These are phyloP conservation scores for Cyberlindnera suaveolens DNA, from an alignment of 805 yeast species.

Conservation along the genomic window DNA sequence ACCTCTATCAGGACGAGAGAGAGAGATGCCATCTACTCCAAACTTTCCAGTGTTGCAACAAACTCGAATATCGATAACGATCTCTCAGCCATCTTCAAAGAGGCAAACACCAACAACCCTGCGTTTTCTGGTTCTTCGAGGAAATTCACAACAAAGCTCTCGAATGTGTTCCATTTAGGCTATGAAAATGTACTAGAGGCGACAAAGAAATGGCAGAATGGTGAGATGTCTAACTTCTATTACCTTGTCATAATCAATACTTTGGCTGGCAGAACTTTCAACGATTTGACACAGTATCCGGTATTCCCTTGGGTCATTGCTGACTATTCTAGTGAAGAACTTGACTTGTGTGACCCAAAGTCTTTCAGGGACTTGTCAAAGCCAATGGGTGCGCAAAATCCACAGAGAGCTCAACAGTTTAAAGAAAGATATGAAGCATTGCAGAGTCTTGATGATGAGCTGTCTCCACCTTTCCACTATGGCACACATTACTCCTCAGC, in stretches of 20 bases:
- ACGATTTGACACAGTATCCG: constrained; percentile 86
- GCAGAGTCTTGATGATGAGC: constrained; percentile 48
- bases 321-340: constrained; percentile 64
- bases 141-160: constrained; percentile 36
- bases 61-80: constrained; percentile 48
- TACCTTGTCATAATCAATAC: constrained; percentile 77
- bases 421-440: constrained; percentile 69
- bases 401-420: constrained; percentile 54
- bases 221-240: constrained; percentile 77
- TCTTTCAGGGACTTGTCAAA: constrained; percentile 71
- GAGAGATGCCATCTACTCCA: constrained; percentile 51
- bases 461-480: constrained; percentile 77
- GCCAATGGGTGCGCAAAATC: constrained; percentile 88
- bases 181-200: constrained; percentile 35
- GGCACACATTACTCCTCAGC: constrained; percentile 94
- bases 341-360: constrained; percentile 59
- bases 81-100: constrained; percentile 44
- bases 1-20: constrained; percentile 50
- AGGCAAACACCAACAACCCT: constrained; percentile 33
- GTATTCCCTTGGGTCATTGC: constrained; percentile 90
- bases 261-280: constrained; percentile 82
- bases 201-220: constrained; percentile 68
- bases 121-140: constrained; percentile 27
- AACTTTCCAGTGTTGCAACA: constrained; percentile 42
- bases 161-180: constrained; percentile 38